Base-by-base conservation (phyloP, 2,329 filamentous ascomycete genomes). In the Paecilomyces formosus region DNA sequence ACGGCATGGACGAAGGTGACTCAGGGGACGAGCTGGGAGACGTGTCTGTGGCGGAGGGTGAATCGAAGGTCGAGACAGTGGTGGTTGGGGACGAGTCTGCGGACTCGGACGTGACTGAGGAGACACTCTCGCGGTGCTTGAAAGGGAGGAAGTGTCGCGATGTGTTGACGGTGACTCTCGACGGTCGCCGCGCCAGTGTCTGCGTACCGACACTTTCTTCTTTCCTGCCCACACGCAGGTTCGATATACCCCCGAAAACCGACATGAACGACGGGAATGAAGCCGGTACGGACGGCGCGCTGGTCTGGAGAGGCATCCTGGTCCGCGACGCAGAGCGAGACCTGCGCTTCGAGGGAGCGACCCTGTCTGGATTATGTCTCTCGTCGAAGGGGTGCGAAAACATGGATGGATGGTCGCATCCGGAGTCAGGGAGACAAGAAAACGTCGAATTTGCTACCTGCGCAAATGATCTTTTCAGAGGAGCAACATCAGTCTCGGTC, bases 71-170 rank as follows among this genome's bases (percentile, higher is more conserved):
- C 5, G 92, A 96, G 55, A 94, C 84, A 1, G 93, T 96, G 3
- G 92, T 97, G 7, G 93, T 97, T 1, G 94, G 94, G 8, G 93
- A 97, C 22, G 93, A 96, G 69, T 96, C 92, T 50, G 90, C 90
- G 1, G 94, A 97, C 63, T 90, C 90, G 15, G 89, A 90, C n/a
- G 70, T 70, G 56, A 73, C 69, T 9, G 76, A 76, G 11, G 76
- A 78, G 45, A 78, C 65, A 63, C 75, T 79, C 63, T 73, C 70
- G 30, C 76, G 76, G 55, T 76, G 74, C n/a, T 72, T 65, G 50
- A 73, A 72, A 45, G 65, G 70, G 53, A 65, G 66, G 21, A 64
- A 58, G 15, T 63, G 68, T 58, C 63, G 60, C 51, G 65, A 64
- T 4, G 65, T 64, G 52, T 66, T 66, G 60, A 67, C 59, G 8